Evolutionary conservation across 768 basidiomycete species (phyloP), one percentile per base, ranked within the genome.

Genomic region (Tulasnella sp.): DNA sequence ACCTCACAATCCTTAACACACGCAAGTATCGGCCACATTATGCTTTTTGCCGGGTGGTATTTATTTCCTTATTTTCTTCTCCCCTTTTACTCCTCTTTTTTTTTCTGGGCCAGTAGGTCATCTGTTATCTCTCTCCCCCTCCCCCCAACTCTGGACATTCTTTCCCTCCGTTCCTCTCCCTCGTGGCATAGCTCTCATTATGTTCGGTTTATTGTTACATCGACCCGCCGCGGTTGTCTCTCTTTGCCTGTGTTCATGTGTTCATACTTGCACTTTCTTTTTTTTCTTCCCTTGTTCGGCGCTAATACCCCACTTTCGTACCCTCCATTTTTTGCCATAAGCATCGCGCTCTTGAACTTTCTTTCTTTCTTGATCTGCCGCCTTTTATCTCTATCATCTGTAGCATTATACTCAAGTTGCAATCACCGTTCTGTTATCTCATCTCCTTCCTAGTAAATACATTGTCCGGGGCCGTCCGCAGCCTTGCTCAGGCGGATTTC

Each of bases 141-240:
- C 62, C 62, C 27, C 48, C 75, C 36, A n/a, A 76, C 75, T 58
- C 18, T 8, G 27, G 36, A 76, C 44, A 48, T n/a, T 76, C 75
- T 39, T 76, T 76, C 1, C 24, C 27, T 8, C 52, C 38, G 6
- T 31, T 31, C 75, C 52, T n/a, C n/a, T n/a, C 46, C n/a, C 52
- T 38, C 75, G 31, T 68, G 31, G 36, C 62, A 34, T 68, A 36
- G 62, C 34, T 40, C 38, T 56, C 52, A n/a, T 58, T 42, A 40
- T 77, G 76, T 77, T 77, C 76, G 24, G n/a, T 77, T 40, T 62
- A 75, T 75, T 75, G 75, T 74, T 19, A 74, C 73, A 74, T 21
- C 73, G 73, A 42, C 75, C 76, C 14, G 36, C 39, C 71, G 34
- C 39, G 52, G 48, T 71, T 38, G 48, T 58, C 36, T 62, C 71